These are phyloP conservation scores for Flaveria linearis DNA, from an alignment of 129 eudicot species.

Conservation along the genomic window DNA sequence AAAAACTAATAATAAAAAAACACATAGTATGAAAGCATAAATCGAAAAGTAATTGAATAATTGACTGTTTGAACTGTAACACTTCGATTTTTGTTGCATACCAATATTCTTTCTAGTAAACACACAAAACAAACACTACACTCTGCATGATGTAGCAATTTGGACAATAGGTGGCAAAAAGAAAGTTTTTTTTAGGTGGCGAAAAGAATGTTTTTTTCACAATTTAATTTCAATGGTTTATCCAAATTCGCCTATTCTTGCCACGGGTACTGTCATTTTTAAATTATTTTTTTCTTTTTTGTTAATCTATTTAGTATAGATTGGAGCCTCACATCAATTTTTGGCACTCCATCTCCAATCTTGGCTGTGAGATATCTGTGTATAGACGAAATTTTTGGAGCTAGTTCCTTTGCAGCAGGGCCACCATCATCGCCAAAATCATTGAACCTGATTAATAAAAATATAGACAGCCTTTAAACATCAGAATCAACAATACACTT, in stretches of 20 bases:
- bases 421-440: slow-evolving; percentile 91
- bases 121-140: background rate
- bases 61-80: too few species aligned
- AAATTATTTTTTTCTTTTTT: background rate
- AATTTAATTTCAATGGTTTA: background rate
- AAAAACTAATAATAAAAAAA: background rate
- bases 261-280: background rate
- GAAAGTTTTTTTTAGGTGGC: background rate
- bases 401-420: slow-evolving; percentile 69
- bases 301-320: background rate
- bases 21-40: background rate
- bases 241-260: background rate
- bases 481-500: background rate
- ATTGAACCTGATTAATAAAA: slow-evolving; percentile 58
- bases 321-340: slow-evolving; percentile 54
- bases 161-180: background rate
- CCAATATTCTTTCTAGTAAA: too few species aligned
- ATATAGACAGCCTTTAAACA: background rate
- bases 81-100: too few species aligned
- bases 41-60: background rate
- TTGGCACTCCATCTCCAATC: slow-evolving; percentile 42
- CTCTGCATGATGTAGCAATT: slow-evolving; percentile 14
- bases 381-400: slow-evolving; percentile 57
- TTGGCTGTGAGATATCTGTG: slow-evolving; percentile 44
- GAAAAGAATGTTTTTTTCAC: background rate